These are phyloP conservation scores for Rhizophagus sp. DNA, from an alignment of 192 early-diverging fungal species.

Conservation along the genomic window DNA sequence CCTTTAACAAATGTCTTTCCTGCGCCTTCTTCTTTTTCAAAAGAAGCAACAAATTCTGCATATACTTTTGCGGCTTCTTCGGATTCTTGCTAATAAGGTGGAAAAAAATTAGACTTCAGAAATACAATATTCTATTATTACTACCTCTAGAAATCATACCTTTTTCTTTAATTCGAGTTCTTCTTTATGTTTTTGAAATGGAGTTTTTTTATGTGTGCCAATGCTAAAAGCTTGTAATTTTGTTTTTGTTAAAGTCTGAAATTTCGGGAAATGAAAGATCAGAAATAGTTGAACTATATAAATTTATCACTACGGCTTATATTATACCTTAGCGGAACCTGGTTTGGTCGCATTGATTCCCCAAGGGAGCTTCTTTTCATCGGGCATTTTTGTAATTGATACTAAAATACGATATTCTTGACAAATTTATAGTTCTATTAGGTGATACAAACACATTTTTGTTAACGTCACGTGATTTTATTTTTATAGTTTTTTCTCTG, in stretches of 20 bases:
- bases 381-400: slow-evolving; percentile 14
- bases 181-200: slow-evolving; percentile 78
- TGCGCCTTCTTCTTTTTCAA: slow-evolving; percentile 57
- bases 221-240: slow-evolving; percentile 71
- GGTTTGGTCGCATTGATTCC: slow-evolving; percentile 24
- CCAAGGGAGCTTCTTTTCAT: slow-evolving; percentile 30
- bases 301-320: not conserved
- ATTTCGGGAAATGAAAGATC: not conserved
- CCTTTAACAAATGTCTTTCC: slow-evolving; percentile 55
- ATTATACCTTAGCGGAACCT: slow-evolving; percentile 27
- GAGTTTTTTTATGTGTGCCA: slow-evolving; percentile 68
- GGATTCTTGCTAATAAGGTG: slow-evolving; percentile 61
- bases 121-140: slow-evolving; percentile 2
- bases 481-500: too few relatives aligned
- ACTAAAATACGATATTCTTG: too few relatives aligned
- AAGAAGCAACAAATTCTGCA: slow-evolving; percentile 79
- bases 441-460: too few relatives aligned
- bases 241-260: slow-evolving; percentile 57
- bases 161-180: slow-evolving; percentile 70
- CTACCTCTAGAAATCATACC: slow-evolving; percentile 39
- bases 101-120: not conserved
- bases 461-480: too few relatives aligned
- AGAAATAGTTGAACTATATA: not conserved
- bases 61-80: slow-evolving; percentile 79
- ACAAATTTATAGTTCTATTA: too few relatives aligned